Conservation (phyloP, 495 filamentous ascomycete genomes). For the Neurospora pannonica region DNA sequence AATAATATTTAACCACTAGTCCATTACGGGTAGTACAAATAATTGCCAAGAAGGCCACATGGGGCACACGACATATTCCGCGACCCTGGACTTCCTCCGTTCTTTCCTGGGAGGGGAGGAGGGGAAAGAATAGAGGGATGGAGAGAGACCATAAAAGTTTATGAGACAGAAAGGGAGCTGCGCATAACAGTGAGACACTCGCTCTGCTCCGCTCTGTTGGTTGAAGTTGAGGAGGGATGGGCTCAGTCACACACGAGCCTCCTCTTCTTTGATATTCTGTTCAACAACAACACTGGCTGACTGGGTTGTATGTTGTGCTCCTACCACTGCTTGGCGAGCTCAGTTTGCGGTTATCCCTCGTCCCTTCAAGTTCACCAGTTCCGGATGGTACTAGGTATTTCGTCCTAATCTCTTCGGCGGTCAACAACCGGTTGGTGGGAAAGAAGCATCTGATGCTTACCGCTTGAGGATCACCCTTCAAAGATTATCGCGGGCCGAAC, state of each 20-base stretch:
- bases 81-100: background rate
- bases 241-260: background rate
- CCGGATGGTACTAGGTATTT: background rate
- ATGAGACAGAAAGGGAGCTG: background rate
- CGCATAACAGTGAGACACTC: background rate
- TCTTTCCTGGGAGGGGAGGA: background rate
- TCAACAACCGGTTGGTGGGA: background rate
- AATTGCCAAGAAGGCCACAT: background rate
- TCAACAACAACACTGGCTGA: background rate
- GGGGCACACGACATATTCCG: background rate
- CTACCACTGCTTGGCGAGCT: background rate
- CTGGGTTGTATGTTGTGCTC: background rate
- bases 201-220: background rate
- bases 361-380: background rate
- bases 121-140: background rate
- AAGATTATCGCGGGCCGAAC: background rate
- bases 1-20: background rate
- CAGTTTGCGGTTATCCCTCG: background rate
- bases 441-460: background rate
- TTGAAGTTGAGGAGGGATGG: background rate
- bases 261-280: background rate
- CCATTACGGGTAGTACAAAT: background rate
- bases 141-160: background rate
- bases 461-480: background rate
- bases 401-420: background rate